These are phyloP conservation scores for Phytophthora pluvialis DNA, from an alignment of 352 stramenopile species.

Conservation along the genomic window DNA sequence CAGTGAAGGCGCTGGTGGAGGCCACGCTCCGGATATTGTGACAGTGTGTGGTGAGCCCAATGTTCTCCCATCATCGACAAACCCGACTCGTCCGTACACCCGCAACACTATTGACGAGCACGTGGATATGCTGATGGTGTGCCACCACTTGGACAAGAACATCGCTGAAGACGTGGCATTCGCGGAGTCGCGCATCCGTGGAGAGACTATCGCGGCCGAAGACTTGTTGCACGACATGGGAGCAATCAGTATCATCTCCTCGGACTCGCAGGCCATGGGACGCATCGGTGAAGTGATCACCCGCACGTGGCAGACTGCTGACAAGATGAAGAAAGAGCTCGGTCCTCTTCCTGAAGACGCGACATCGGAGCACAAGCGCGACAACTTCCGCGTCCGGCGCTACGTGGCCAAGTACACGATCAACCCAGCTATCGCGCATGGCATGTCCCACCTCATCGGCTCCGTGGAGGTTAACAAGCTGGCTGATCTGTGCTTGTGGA, in stretches of 20 bases:
- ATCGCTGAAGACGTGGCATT: conserved; percentile 98
- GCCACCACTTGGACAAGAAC: conserved; percentile 96
- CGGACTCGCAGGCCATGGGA: conserved; percentile 97
- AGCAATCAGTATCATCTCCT: conserved; percentile 97
- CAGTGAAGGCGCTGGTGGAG: conserved; percentile 93
- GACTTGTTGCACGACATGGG: conserved; percentile 98
- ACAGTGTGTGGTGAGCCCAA: conserved; percentile 94
- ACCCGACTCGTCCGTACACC: conserved; percentile 96
- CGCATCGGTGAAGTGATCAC: conserved; percentile 97
- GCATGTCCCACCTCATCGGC: conserved; percentile 96
- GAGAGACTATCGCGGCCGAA: conserved; percentile 97
- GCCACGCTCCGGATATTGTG: conserved; percentile 98
- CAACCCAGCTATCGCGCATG: conserved; percentile 97
- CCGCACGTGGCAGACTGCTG: conserved; percentile 97
- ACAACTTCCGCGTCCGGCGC: conserved; percentile 96
- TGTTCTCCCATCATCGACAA: conserved; percentile 96
- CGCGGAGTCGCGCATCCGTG: conserved; percentile 96
- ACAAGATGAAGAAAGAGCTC: conserved; percentile 97
- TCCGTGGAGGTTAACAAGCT: conserved; percentile 94
- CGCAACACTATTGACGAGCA: conserved; percentile 98
- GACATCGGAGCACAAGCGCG: conserved; percentile 54
- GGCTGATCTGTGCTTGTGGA: conserved; percentile 96
- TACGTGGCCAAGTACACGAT: conserved; percentile 99
- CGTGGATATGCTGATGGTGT: conserved; percentile 99
- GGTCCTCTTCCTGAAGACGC: conserved; percentile 90